These are phyloP conservation scores for Scortechinia acanthostroma DNA, from an alignment of 2,329 filamentous ascomycete species.

Conservation along the genomic window DNA sequence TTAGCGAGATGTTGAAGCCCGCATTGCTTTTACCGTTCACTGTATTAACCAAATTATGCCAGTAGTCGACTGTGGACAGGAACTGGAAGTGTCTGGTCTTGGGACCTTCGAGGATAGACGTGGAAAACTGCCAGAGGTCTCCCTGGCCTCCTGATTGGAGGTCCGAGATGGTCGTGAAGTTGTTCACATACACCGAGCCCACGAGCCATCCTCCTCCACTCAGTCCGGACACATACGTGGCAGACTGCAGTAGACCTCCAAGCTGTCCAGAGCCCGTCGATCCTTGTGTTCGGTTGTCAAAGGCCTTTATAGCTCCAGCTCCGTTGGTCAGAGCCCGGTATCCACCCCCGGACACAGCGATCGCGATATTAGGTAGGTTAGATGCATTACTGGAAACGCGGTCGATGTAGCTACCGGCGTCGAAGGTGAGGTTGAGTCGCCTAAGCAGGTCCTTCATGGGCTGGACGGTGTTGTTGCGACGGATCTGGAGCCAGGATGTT, in stretches of 20 bases:
- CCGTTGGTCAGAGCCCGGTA: slow-evolving; percentile 15
- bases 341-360: slow-evolving; percentile 16
- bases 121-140: slow-evolving; percentile 53
- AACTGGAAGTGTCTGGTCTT: slow-evolving; percentile 37
- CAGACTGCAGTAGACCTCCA: slow-evolving; percentile 8
- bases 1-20: slow-evolving; percentile 53
- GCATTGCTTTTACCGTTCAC: slow-evolving; percentile 49
- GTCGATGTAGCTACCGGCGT: neutral
- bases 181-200: slow-evolving; percentile 7
- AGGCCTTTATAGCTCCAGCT: slow-evolving; percentile 14
- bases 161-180: slow-evolving; percentile 9
- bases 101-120: slow-evolving; percentile 54
- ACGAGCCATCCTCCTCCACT: slow-evolving; percentile 13
- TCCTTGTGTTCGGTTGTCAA: slow-evolving; percentile 11
- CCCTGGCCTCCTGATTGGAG: slow-evolving; percentile 30
- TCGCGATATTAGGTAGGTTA: slow-evolving; percentile 10
- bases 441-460: slow-evolving; percentile 1
- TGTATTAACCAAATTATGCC: slow-evolving; percentile 38
- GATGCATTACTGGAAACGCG: neutral
- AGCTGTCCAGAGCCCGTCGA: slow-evolving; percentile 7
- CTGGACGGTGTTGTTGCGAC: neutral
- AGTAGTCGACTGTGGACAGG: slow-evolving; percentile 50
- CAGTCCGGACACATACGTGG: slow-evolving; percentile 11
- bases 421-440: neutral
- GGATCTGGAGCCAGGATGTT: neutral